Conservation (phyloP, 2,329 filamentous ascomycete genomes). For the Microdochium paspali region DNA sequence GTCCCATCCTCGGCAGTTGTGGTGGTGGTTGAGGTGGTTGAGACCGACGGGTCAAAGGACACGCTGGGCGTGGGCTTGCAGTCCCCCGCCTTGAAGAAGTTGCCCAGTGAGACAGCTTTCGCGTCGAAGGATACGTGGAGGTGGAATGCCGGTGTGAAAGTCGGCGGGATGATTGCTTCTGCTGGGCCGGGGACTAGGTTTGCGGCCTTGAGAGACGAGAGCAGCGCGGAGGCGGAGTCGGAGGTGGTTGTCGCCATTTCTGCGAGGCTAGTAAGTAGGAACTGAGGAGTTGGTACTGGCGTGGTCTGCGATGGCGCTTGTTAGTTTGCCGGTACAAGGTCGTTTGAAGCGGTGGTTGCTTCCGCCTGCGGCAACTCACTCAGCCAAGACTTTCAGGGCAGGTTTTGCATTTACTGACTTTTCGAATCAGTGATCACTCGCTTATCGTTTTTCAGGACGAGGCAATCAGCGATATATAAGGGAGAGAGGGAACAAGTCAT, state of each 20-base stretch:
- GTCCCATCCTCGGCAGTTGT: conserved; percentile 17
- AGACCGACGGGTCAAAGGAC: conserved; percentile 15
- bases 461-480: too few relatives aligned
- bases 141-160: conserved; percentile 30
- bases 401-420: too few relatives aligned
- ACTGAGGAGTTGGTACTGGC: too few relatives aligned
- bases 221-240: conserved; percentile 13
- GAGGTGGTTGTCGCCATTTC: neutral
- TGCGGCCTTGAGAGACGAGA: conserved; percentile 22
- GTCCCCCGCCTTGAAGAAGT: conserved; percentile 27
- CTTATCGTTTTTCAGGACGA: too few relatives aligned
- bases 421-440: too few relatives aligned
- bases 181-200: conserved; percentile 30
- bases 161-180: conserved; percentile 26
- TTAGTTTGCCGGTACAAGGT: too few relatives aligned
- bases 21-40: conserved; percentile 2
- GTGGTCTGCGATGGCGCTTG: too few relatives aligned
- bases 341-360: too few relatives aligned
- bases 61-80: conserved; percentile 26
- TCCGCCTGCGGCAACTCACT: too few relatives aligned
- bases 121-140: conserved; percentile 26
- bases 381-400: too few relatives aligned
- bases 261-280: too few relatives aligned
- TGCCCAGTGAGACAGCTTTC: conserved; percentile 24
- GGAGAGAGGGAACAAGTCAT: too few relatives aligned